Evolutionary conservation across 2,329 filamentous ascomycete genomes (phyloP).

Genomic region (Xylaria sp.): DNA sequence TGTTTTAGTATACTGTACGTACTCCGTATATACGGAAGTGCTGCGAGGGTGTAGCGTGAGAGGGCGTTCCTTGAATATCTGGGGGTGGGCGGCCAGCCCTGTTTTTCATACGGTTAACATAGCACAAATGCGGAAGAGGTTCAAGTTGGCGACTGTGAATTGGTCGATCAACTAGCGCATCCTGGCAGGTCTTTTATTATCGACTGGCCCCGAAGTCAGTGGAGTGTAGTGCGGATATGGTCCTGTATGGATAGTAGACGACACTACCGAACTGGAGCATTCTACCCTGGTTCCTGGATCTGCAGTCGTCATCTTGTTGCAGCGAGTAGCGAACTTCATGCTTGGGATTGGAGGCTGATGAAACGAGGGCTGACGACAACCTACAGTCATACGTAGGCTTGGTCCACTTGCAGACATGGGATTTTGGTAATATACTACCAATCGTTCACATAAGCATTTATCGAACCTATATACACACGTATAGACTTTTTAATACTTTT

Average conservation of each 20-base stretch:
- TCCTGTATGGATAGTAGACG: background rate
- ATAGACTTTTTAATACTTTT: background rate
- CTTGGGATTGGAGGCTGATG: constrained; percentile 18
- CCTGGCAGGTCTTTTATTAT: constrained; percentile 6
- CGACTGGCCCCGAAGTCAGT: background rate
- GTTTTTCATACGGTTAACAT: background rate
- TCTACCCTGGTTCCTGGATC: constrained; percentile 1
- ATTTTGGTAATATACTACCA: constrained; percentile 2
- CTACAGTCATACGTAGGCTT: constrained; percentile 4
- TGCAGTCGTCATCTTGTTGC: constrained; percentile 19
- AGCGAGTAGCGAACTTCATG: constrained; percentile 4
- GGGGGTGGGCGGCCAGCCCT: background rate
- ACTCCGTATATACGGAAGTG: background rate
- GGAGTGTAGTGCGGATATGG: background rate
- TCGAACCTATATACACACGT: background rate
- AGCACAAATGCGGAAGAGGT: background rate
- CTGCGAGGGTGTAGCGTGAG: background rate
- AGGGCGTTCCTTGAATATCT: background rate
- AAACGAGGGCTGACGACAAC: constrained; percentile 30
- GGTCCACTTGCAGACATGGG: constrained; percentile 10
- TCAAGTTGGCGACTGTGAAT: background rate
- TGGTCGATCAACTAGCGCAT: background rate
- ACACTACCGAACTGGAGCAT: background rate
- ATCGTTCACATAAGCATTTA: background rate
- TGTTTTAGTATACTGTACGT: background rate